phyloP scores from a whole-genome alignment of 148 eudicot species.

The Heliosperma pusillum region DNA sequence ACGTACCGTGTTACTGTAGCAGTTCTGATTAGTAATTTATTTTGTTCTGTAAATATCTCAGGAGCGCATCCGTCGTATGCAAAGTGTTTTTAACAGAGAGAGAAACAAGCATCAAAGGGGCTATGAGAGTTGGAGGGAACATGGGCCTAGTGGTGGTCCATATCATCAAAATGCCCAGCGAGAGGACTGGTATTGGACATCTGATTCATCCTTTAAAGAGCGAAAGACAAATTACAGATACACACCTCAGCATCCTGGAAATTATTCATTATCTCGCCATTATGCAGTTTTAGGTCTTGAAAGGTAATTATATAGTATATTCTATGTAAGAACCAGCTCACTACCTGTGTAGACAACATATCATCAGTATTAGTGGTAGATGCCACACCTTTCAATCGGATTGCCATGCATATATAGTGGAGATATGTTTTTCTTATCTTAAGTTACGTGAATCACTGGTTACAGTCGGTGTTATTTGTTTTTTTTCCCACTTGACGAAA shows the following conservation, averaged over 20 bases:
- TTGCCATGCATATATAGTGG: neutral
- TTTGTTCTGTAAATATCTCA: constrained; percentile 22
- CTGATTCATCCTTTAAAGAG: constrained; percentile 64
- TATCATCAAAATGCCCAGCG: constrained; percentile 89
- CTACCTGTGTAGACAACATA: neutral
- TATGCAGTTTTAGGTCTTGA: constrained; percentile 92
- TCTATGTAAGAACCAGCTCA: neutral
- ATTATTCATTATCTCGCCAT: constrained; percentile 69
- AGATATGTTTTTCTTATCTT: constrained; percentile 3
- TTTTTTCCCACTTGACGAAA: neutral
- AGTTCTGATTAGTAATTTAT: neutral
- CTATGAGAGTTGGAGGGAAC: constrained; percentile 86
- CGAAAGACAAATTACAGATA: constrained; percentile 52
- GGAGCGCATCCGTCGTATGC: constrained; percentile 99
- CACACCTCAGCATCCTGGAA: constrained; percentile 47
- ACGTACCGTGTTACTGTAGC: neutral
- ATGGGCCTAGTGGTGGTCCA: constrained; percentile 47
- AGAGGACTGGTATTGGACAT: constrained; percentile 97
- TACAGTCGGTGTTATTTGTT: neutral
- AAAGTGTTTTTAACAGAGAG: constrained; percentile 91
- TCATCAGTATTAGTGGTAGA: neutral
- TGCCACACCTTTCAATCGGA: neutral
- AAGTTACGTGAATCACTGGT: neutral
- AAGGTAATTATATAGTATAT: constrained; percentile 56
- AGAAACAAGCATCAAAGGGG: constrained; percentile 67